These are phyloP conservation scores for Dioscorea cayenensis DNA, from an alignment of 116 monocot genomes.

Conservation along the genomic window DNA sequence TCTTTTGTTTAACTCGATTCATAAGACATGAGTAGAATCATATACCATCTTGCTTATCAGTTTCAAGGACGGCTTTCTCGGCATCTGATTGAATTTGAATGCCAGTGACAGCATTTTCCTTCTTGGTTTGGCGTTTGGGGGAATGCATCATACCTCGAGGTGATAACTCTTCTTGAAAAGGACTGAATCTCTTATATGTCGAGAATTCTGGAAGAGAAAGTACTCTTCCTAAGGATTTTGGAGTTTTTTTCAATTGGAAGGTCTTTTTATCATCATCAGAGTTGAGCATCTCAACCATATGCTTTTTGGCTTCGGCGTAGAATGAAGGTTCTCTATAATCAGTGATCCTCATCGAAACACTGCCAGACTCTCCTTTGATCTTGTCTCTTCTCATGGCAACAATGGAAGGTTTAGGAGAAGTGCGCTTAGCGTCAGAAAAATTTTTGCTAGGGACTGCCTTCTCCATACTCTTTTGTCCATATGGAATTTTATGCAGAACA, in stretches of 20 bases:
- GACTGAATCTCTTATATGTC: conserved; percentile 33
- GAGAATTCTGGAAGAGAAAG: conserved; percentile 36
- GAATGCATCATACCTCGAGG: conserved; percentile 5
- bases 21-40: neutral
- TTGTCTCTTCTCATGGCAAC: conserved; percentile 15
- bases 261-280: conserved; percentile 7
- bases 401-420: conserved; percentile 2
- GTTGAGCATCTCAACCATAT: conserved; percentile 45
- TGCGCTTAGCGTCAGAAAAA: conserved; percentile 7
- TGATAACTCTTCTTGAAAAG: conserved; percentile 19
- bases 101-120: conserved; percentile 2
- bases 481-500: conserved; percentile 77
- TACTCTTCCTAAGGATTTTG: conserved; percentile 33
- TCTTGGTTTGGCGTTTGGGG: conserved; percentile 10
- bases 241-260: conserved; percentile 6
- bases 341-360: neutral
- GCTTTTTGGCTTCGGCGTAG: conserved; percentile 62
- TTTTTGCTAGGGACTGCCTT: conserved; percentile 4
- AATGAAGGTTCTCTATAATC: conserved; percentile 23
- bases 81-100: conserved; percentile 11
- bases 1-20: no score
- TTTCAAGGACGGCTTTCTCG: neutral
- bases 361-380: neutral
- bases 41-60: neutral
- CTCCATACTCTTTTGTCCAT: conserved; percentile 25